These are phyloP conservation scores for Seiridium cupressi DNA, from an alignment of 2,329 filamentous ascomycete species.

Conservation along the genomic window DNA sequence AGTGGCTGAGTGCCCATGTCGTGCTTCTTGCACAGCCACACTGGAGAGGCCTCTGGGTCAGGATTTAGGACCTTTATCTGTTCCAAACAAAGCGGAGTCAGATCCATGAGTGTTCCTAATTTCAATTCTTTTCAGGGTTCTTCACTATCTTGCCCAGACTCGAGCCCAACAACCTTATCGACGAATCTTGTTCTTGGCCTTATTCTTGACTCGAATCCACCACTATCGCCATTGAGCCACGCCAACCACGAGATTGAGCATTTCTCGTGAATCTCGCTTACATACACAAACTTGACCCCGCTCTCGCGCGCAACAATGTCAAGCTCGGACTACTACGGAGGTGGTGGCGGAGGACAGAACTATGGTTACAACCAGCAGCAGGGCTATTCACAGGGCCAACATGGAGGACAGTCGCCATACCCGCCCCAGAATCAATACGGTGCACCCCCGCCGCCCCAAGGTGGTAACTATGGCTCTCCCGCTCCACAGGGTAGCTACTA, in stretches of 20 bases:
- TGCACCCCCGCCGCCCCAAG: slow-evolving; percentile 7
- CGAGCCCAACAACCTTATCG: neutral
- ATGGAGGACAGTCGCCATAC: slow-evolving; percentile 4
- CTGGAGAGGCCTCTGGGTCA: neutral
- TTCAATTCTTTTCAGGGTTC: neutral
- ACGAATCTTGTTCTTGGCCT: neutral
- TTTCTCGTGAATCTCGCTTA: neutral
- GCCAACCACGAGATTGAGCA: no score
- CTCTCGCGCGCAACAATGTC: slow-evolving; percentile 1
- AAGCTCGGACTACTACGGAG: slow-evolving; percentile 10
- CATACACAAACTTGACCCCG: neutral
- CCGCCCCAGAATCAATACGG: slow-evolving; percentile 13
- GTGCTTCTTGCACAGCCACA: neutral
- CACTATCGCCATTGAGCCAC: no score
- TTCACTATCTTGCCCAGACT: neutral
- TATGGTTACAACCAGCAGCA: slow-evolving; percentile 8
- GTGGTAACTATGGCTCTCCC: neutral
- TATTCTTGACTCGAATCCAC: neutral
- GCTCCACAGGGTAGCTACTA: no score
- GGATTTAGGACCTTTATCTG: neutral
- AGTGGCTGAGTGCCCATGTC: neutral
- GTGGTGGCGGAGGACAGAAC: slow-evolving; percentile 4
- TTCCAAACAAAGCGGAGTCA: neutral
- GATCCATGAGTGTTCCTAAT: neutral
- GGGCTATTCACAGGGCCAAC: slow-evolving; percentile 3